phyloP scores from a whole-genome alignment of 495 filamentous ascomycete species.

The Lindgomyces ingoldianus region DNA sequence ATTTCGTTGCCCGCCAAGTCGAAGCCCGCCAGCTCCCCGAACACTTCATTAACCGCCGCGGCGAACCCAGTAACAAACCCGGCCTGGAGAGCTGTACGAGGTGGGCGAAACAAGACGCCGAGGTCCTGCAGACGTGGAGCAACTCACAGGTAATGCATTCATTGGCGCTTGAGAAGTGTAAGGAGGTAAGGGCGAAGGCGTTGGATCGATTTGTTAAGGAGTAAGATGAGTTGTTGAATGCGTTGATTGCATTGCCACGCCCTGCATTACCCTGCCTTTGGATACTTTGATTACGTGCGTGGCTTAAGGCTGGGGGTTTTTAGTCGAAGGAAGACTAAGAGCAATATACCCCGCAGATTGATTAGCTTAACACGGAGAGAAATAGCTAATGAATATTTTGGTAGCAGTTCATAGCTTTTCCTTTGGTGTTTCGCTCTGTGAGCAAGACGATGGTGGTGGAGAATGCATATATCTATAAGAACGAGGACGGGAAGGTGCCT shows the following conservation, averaged over 20 bases:
- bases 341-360: background rate
- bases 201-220: constrained; percentile 2
- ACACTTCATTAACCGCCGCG: constrained; percentile 59
- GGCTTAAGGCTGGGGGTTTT: background rate
- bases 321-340: background rate
- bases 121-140: constrained; percentile 65
- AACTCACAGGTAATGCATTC: constrained; percentile 65
- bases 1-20: constrained; percentile 65
- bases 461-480: too few relatives aligned
- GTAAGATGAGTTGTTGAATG: background rate
- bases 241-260: too few relatives aligned
- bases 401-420: too few relatives aligned
- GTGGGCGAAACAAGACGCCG: constrained; percentile 64
- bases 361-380: too few relatives aligned
- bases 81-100: constrained; percentile 61
- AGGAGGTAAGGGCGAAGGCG: constrained; percentile 45
- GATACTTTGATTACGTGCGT: background rate
- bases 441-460: too few relatives aligned
- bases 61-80: constrained; percentile 50
- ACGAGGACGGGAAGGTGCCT: too few relatives aligned
- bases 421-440: too few relatives aligned
- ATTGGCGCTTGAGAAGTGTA: constrained; percentile 60
- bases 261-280: too few relatives aligned
- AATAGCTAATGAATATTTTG: background rate
- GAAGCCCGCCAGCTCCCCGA: constrained; percentile 36